Conservation (phyloP, 2,329 filamentous ascomycete species). For the Apiospora pterosperma region DNA sequence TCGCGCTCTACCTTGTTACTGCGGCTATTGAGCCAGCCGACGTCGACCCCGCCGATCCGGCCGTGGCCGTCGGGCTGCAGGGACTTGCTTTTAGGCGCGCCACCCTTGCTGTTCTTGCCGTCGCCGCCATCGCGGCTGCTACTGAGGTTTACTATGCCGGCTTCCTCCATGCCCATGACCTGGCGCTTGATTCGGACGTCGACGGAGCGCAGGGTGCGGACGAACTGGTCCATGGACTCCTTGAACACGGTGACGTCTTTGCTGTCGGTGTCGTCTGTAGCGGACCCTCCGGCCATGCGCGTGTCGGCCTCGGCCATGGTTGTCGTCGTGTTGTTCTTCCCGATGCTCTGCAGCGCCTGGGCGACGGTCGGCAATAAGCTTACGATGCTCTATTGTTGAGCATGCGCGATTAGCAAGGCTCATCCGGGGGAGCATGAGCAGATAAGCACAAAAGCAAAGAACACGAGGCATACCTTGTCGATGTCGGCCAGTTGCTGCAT, state of each 20-base stretch:
- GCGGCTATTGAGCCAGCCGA: slow-evolving; percentile 85
- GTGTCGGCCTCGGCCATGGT: slow-evolving; percentile 16
- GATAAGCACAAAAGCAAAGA: not conserved
- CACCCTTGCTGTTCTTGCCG: slow-evolving; percentile 11
- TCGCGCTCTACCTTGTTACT: slow-evolving; percentile 77
- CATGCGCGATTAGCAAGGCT: slow-evolving; percentile 22
- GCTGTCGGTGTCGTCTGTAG: slow-evolving; percentile 14
- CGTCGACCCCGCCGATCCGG: slow-evolving; percentile 64
- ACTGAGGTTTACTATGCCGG: slow-evolving; percentile 61
- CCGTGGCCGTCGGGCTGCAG: slow-evolving; percentile 53
- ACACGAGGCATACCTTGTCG: slow-evolving; percentile 52
- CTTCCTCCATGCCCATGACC: slow-evolving; percentile 78
- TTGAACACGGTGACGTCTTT: slow-evolving; percentile 57
- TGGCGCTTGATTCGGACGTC: slow-evolving; percentile 73
- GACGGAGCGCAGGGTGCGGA: slow-evolving; percentile 68
- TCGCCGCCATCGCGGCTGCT: slow-evolving; percentile 23
- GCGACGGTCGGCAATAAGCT: slow-evolving; percentile 56
- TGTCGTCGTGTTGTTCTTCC: slow-evolving; percentile 38
- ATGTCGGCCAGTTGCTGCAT: slow-evolving; percentile 78
- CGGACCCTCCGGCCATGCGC: slow-evolving; percentile 31
- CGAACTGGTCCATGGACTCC: slow-evolving; percentile 61
- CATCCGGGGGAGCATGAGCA: too few species aligned
- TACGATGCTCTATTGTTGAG: slow-evolving; percentile 24
- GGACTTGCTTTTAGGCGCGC: slow-evolving; percentile 20
- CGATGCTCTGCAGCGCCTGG: slow-evolving; percentile 61